Percentiles rank a stretch among this genome's conserved stretches.
Evolutionary conservation across 2,329 filamentous ascomycete species (phyloP).

Genomic region (Pleurostoma richardsiae): DNA sequence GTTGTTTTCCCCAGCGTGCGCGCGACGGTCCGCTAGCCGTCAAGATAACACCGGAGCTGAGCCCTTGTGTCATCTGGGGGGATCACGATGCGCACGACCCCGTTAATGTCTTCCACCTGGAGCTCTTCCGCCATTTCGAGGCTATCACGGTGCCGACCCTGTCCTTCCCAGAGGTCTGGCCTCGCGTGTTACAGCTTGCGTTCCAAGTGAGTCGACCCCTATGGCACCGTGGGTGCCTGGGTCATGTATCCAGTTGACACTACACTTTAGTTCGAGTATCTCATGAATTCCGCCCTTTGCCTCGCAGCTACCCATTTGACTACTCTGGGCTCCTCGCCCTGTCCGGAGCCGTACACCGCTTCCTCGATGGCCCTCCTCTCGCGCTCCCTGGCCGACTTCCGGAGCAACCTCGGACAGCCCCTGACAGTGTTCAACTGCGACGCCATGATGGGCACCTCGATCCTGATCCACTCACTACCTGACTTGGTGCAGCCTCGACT

Average conservation of each 20-base stretch:
- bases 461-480: slow-evolving; percentile 23
- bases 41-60: slow-evolving; percentile 1
- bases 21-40: not conserved
- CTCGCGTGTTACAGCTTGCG: slow-evolving; percentile 15
- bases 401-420: slow-evolving; percentile 12
- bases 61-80: not conserved
- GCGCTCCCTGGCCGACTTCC: slow-evolving; percentile 16
- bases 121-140: slow-evolving; percentile 24
- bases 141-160: slow-evolving; percentile 16
- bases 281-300: slow-evolving; percentile 16
- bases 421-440: slow-evolving; percentile 17
- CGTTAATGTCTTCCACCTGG: slow-evolving; percentile 22
- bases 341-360: slow-evolving; percentile 11
- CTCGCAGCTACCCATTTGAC: slow-evolving; percentile 11
- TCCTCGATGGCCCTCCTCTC: slow-evolving; percentile 14
- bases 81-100: slow-evolving; percentile 1
- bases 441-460: slow-evolving; percentile 15
- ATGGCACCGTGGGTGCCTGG: not conserved
- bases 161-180: slow-evolving; percentile 19
- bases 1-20: slow-evolving; percentile 1
- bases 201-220: slow-evolving; percentile 14
- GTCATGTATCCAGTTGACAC: not conserved
- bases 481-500: slow-evolving; percentile 20
- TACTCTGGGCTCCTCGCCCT: slow-evolving; percentile 4
- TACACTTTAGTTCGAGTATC: slow-evolving; percentile 15